These are phyloP conservation scores for Suillus alpinus DNA, from an alignment of 768 basidiomycete species.

Conservation along the genomic window DNA sequence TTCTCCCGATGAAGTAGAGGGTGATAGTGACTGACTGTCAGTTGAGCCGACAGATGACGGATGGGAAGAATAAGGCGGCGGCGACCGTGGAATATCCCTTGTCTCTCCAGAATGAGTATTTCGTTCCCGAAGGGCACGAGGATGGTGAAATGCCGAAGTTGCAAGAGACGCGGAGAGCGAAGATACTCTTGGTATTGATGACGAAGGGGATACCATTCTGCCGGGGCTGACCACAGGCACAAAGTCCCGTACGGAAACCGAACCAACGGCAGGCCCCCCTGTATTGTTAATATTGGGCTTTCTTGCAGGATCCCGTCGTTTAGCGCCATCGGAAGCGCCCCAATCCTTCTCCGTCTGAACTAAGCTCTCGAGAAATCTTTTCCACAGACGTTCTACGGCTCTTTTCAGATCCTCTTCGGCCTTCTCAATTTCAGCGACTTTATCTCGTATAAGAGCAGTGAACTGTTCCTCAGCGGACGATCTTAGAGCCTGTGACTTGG, in stretches of 20 bases:
- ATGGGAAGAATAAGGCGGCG: conserved; percentile 36
- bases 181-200: conserved; percentile 46
- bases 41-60: conserved; percentile 29
- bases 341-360: conserved; percentile 41
- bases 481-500: conserved; percentile 54
- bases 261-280: conserved; percentile 25
- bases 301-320: conserved; percentile 18
- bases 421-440: conserved; percentile 54
- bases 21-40: conserved; percentile 18
- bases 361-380: conserved; percentile 48
- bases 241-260: conserved; percentile 52
- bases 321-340: conserved; percentile 16
- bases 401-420: conserved; percentile 51
- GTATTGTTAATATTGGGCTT: conserved; percentile 17
- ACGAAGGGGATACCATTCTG: conserved; percentile 35
- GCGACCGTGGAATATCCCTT: conserved; percentile 23
- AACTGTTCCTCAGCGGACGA: conserved; percentile 58
- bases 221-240: conserved; percentile 43
- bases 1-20: conserved; percentile 13
- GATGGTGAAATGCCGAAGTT: conserved; percentile 55
- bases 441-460: conserved; percentile 47
- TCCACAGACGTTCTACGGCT: conserved; percentile 66
- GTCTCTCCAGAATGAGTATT: conserved; percentile 13
- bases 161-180: conserved; percentile 71
- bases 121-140: conserved; percentile 32